Evolutionary conservation across 1,284 basidiomycete species (phyloP).

Genomic region (Cutaneotrichosporon mucoides): DNA sequence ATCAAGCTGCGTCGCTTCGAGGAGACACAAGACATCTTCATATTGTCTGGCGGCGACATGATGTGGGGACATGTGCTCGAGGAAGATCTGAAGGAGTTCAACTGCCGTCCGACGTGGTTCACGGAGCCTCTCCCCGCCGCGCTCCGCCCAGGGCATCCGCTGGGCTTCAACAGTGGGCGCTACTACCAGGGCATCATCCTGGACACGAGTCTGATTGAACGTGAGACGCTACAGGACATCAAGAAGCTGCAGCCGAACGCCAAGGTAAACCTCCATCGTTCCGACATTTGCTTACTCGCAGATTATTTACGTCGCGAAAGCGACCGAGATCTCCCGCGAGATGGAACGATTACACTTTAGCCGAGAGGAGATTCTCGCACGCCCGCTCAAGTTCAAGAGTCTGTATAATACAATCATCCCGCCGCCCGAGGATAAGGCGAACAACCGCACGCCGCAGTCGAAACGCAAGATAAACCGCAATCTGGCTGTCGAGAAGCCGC

Average conservation of each 20-base stretch:
- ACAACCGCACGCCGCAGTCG: conserved; percentile 4
- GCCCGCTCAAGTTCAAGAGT: conserved; percentile 40
- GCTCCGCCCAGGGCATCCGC: conserved; percentile 16
- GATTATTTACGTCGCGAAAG: conserved; percentile 34
- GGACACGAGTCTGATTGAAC: conserved; percentile 21
- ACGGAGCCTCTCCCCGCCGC: conserved; percentile 17
- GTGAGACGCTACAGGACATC: conserved; percentile 18
- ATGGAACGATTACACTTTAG: conserved; percentile 15
- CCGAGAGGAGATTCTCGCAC: conserved; percentile 36
- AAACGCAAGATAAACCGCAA: conserved; percentile 14
- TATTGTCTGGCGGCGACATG: conserved; percentile 21
- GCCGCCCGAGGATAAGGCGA: not conserved
- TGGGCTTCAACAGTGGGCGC: conserved; percentile 24
- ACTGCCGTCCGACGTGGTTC: conserved; percentile 33
- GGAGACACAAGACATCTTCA: conserved; percentile 21
- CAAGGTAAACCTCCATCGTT: conserved; percentile 12
- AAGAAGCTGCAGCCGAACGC: conserved; percentile 28
- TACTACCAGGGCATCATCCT: conserved; percentile 28
- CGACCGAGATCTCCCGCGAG: conserved; percentile 29
- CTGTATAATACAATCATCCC: conserved; percentile 29
- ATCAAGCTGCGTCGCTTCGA: conserved; percentile 7
- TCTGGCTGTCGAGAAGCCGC: conserved; percentile 23
- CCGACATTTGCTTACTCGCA: conserved; percentile 3
- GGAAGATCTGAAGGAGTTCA: conserved; percentile 27
- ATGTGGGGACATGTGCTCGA: conserved; percentile 34